These are phyloP conservation scores for Nadsonia starkeyi-henricii DNA, from an alignment of 1,139 yeast species.

Conservation along the genomic window DNA sequence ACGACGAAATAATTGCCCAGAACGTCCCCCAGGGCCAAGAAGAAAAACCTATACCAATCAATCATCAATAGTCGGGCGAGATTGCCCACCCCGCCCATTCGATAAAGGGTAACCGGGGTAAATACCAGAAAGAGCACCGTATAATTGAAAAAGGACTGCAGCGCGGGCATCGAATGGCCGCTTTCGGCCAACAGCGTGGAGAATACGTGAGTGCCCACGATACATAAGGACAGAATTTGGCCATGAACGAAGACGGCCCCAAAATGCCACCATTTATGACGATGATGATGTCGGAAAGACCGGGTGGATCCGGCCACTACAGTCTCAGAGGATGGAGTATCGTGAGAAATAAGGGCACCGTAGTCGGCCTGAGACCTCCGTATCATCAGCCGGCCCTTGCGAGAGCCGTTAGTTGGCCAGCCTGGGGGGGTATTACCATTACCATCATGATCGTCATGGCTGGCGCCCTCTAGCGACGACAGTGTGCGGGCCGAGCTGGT, in stretches of 20 bases:
- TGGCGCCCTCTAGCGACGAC: not conserved
- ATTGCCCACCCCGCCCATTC: constrained; percentile 23
- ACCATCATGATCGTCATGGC: no score
- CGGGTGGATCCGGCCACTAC: no score
- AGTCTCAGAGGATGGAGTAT: no score
- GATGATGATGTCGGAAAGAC: no score
- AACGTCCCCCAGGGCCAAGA: constrained; percentile 31
- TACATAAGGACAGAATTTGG: constrained; percentile 28
- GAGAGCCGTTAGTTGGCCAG: no score
- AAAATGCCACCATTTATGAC: constrained; percentile 18
- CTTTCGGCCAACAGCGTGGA: constrained; percentile 26
- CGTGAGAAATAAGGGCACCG: no score
- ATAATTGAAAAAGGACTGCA: constrained; percentile 30
- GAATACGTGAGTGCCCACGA: constrained; percentile 31
- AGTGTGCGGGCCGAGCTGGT: not conserved
- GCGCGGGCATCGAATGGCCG: constrained; percentile 29
- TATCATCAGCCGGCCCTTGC: no score
- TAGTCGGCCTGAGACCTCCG: no score
- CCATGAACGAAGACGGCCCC: constrained; percentile 30
- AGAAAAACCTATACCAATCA: constrained; percentile 31
- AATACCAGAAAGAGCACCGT: constrained; percentile 24
- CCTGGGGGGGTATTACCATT: no score
- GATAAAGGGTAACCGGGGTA: constrained; percentile 27
- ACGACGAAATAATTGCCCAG: constrained; percentile 33
- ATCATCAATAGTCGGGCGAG: constrained; percentile 18